Conservation (phyloP, 2,329 filamentous ascomycete genomes). For the Colletotrichum gigasporum region DNA sequence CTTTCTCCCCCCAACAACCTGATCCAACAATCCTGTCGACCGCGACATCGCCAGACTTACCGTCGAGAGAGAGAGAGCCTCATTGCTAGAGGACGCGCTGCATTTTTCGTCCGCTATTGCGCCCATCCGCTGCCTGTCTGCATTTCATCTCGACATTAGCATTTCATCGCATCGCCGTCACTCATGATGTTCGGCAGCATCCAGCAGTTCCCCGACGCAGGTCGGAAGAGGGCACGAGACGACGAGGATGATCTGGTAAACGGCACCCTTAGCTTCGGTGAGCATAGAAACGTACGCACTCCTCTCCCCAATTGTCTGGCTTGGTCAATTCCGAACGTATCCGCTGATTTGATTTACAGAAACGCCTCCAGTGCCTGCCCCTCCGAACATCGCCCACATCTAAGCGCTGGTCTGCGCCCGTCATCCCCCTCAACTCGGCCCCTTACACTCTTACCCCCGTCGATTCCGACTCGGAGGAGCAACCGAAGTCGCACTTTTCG, state of each 20-base stretch:
- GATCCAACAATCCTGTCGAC: too few species aligned
- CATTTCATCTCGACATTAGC: neutral
- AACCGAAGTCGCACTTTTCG: conserved; percentile 42
- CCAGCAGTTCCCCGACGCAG: conserved; percentile 8
- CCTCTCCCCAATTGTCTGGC: neutral
- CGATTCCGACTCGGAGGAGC: conserved; percentile 51
- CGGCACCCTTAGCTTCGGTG: conserved; percentile 53
- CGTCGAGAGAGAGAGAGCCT: too few species aligned
- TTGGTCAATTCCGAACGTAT: neutral
- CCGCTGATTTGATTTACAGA: conserved; percentile 45
- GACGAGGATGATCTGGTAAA: conserved; percentile 54
- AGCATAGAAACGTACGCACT: conserved; percentile 60
- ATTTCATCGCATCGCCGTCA: neutral
- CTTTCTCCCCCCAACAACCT: neutral
- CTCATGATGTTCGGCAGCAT: conserved; percentile 15
- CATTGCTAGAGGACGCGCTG: neutral
- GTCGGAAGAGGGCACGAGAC: conserved; percentile 38
- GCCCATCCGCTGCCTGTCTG: neutral
- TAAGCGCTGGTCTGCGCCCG: conserved; percentile 34
- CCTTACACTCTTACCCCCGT: conserved; percentile 47
- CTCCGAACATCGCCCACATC: conserved; percentile 56
- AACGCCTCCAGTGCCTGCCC: conserved; percentile 64
- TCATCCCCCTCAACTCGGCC: conserved; percentile 27
- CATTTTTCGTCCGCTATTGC: neutral
- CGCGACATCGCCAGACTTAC: too few species aligned